Evolutionary conservation across 2,329 filamentous ascomycete species (phyloP), one percentile per base, ranked within the genome.

Genomic region (Alternaria atra): DNA sequence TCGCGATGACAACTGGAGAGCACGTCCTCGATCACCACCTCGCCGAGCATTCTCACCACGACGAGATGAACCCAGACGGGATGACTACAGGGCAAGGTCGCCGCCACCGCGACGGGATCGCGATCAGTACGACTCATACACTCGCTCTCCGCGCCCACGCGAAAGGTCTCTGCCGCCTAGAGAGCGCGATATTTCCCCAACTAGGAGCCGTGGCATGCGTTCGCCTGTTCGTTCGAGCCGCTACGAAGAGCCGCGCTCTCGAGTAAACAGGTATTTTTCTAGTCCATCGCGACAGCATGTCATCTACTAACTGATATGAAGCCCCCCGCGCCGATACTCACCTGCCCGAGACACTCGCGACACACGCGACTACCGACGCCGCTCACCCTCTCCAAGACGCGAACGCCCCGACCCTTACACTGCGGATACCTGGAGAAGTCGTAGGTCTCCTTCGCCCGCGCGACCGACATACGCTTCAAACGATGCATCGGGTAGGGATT

Each of bases 401-500:
- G 80, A 84, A 60, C 82, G 84, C 34, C 75, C 79, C 43, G 84
- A 86, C 42, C 78, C 79, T 15, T 78, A 82, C 54, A 74, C 78
- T 39, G 81, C 84, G 20, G 81, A 84, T 57, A 83, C 80, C 48
- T 84, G 82, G 83, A 82, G 84, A 67, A 84, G 84, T 52, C 70
- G 70, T 55, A 81, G 84, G 37, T 88, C 86, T 52, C 84, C 83
- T 27, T 88, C 86, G 39, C 82, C 82, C 32, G 75, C 63, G 12
- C 74, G 77, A 50, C 67, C 71, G 47, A 58, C 72, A 25, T 74
- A 73, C 55, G 55, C 80, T 20, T 83, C 83, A 34, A 82, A 81
- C 39, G 82, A 84, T 52, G 80, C 82, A 42, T 86, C 85, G 23
- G 84, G 82, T 23, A 79, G 83, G 57, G 84, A 83, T 39, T 89